Evolutionary conservation across 1,284 basidiomycete genomes (phyloP), one percentile per base, ranked within the genome.

Genomic region (Bjerkandera adusta): DNA sequence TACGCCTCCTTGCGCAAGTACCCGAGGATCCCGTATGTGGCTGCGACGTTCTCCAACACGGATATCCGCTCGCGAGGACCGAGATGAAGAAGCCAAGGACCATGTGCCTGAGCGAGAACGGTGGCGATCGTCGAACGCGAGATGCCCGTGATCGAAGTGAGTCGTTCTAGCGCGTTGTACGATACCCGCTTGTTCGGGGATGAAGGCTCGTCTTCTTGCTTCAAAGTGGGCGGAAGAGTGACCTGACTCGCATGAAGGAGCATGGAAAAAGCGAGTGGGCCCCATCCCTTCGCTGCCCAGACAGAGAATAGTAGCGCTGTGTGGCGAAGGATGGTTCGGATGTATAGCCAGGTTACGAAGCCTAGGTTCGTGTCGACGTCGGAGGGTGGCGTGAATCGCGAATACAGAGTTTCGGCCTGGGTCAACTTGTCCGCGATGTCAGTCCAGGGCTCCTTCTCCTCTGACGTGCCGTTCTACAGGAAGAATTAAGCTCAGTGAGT

Each of bases 281-380:
- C 89, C 89, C 89, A 93, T 20, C 92, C 92, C 60, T 91, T 91
- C 1, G 86, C 79, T 25, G 85, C 83, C 89, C 91, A 95, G 13
- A 91, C 73, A 22, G 85, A 72, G 56, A 90, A 85, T 16, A 90
- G 68, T 29, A 91, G 70, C 4, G 77, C 75, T 4, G 83, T 68
- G 57, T 89, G 86, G 30, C 88, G 77, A 8, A 90, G 69, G 44
- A 87, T 73, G 44, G 79, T 79, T 35, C 72, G 77, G 42, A 72
- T 75, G 62, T 87, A 89, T 16, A 89, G 69, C 59, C 83, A 79
- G 5, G 83, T 70, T 30, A 89, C 68, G 39, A 88, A 67, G 16
- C 82, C 71, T 55, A 79, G 74, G 41, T 77, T 74, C 43, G 76
- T 72, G 50, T 80, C 76, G 25, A 67, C 65, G 48, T 89, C 86